phyloP scores from a whole-genome alignment of 2,329 filamentous ascomycete genomes.

The Cordyceps farinosa region DNA sequence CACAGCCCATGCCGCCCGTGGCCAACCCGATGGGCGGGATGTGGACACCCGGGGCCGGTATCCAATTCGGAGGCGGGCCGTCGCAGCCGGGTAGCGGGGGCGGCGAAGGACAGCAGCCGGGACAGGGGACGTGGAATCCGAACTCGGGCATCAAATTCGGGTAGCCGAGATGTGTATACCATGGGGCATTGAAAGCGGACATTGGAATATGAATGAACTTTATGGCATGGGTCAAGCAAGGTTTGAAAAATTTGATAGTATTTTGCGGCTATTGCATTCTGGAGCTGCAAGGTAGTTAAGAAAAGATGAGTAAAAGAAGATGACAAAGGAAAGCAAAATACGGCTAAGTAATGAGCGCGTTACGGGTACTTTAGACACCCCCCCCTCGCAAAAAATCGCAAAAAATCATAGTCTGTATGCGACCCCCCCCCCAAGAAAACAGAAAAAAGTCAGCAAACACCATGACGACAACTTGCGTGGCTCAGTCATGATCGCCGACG shows the following conservation, averaged over 20 bases:
- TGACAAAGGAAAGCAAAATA: conserved; percentile 2
- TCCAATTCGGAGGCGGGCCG: conserved; percentile 56
- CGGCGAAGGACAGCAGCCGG: conserved; percentile 24
- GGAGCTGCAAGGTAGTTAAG: not conserved
- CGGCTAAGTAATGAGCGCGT: not conserved
- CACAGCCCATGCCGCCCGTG: conserved; percentile 43
- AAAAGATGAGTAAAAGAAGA: not conserved
- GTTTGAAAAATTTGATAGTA: not conserved
- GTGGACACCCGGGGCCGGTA: conserved; percentile 79
- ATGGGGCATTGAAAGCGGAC: not conserved
- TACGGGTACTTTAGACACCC: not conserved
- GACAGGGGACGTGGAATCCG: conserved; percentile 55
- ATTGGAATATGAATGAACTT: not conserved
- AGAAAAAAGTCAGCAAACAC: not conserved
- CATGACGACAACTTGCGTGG: too few species aligned
- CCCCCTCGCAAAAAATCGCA: not conserved
- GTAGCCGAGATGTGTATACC: conserved; percentile 22
- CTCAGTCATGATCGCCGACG: too few species aligned
- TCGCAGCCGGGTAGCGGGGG: conserved; percentile 25
- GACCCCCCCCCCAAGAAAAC: not conserved
- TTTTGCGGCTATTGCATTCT: not conserved
- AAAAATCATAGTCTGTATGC: conserved; percentile 3
- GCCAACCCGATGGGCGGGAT: conserved; percentile 30
- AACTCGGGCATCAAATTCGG: conserved; percentile 56
- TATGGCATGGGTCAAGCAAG: not conserved